phyloP scores from a whole-genome alignment of 352 stramenopile genomes.

The Bremia lactucae region DNA sequence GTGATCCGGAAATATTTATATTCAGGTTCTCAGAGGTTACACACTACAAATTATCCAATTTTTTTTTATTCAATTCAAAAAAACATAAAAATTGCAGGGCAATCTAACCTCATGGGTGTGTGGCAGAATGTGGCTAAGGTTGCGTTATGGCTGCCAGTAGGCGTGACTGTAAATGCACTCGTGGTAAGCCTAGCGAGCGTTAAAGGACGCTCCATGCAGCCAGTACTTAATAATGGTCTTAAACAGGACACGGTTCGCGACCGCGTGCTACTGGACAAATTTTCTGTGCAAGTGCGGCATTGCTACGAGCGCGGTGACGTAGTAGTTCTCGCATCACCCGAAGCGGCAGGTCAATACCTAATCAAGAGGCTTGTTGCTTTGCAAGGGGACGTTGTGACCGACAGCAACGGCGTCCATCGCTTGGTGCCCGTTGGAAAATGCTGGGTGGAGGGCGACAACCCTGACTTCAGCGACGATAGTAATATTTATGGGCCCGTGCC shows the following conservation, averaged over 20 bases:
- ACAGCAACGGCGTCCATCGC: conserved; percentile 23
- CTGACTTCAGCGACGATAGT: conserved; percentile 67
- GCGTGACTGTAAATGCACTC: conserved; percentile 63
- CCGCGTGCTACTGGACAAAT: conserved; percentile 80
- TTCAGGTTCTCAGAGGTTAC: conserved; percentile 1
- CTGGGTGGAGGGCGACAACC: conserved; percentile 80
- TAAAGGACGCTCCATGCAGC: conserved; percentile 79
- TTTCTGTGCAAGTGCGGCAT: conserved; percentile 66
- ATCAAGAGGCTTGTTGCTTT: conserved; percentile 74
- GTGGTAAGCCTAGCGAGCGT: conserved; percentile 61
- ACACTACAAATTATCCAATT: too few relatives aligned
- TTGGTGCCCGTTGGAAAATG: conserved; percentile 67
- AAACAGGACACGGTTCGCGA: conserved; percentile 53
- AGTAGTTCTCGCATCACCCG: conserved; percentile 65
- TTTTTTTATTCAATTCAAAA: too few relatives aligned
- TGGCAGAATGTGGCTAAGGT: conserved; percentile 53
- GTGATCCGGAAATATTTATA: neutral
- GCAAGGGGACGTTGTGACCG: conserved; percentile 62
- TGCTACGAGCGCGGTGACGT: conserved; percentile 59
- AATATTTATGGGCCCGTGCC: conserved; percentile 64
- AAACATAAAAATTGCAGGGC: too few relatives aligned
- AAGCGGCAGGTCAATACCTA: conserved; percentile 39
- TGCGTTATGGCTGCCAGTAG: conserved; percentile 74
- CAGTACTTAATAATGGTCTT: conserved; percentile 65
- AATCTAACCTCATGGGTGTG: conserved; percentile 41